phyloP scores from a whole-genome alignment of 345 rosid species.

The Melaleuca quinquenervia region DNA sequence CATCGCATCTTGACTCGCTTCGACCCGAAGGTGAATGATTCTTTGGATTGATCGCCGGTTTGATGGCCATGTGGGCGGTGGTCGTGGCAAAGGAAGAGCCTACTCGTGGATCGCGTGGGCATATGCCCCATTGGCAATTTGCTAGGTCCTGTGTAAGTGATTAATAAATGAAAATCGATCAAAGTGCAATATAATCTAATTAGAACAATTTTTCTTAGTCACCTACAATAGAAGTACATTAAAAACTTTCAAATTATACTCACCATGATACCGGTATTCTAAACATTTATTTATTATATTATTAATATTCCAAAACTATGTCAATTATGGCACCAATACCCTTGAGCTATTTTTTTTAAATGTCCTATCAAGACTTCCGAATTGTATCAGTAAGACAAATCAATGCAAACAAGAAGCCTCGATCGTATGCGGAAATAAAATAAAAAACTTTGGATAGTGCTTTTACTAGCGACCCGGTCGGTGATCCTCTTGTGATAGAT shows the following conservation, averaged over 20 bases:
- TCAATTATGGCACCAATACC: accelerated
- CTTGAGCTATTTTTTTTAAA: accelerated
- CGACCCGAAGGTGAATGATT: neutral
- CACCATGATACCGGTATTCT: accelerated
- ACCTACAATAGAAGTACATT: neutral
- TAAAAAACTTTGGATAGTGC: too few relatives aligned
- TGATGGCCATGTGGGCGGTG: neutral
- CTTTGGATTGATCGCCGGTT: neutral
- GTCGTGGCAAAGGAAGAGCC: accelerated
- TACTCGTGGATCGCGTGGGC: neutral
- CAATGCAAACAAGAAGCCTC: too few relatives aligned
- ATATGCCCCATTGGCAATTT: neutral
- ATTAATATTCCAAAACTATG: neutral
- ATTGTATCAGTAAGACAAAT: accelerated
- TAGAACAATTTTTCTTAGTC: neutral
- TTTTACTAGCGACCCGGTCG: too few relatives aligned
- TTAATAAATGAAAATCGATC: neutral
- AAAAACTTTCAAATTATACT: neutral
- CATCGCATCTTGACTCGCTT: neutral
- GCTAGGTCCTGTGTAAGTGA: accelerated
- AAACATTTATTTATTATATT: neutral
- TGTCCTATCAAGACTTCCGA: accelerated
- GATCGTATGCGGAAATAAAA: too few relatives aligned
- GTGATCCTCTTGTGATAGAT: too few relatives aligned
- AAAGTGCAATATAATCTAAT: neutral